These are phyloP conservation scores for Fomitiporia mediterranea DNA, from an alignment of 1,284 basidiomycete species.

Conservation along the genomic window DNA sequence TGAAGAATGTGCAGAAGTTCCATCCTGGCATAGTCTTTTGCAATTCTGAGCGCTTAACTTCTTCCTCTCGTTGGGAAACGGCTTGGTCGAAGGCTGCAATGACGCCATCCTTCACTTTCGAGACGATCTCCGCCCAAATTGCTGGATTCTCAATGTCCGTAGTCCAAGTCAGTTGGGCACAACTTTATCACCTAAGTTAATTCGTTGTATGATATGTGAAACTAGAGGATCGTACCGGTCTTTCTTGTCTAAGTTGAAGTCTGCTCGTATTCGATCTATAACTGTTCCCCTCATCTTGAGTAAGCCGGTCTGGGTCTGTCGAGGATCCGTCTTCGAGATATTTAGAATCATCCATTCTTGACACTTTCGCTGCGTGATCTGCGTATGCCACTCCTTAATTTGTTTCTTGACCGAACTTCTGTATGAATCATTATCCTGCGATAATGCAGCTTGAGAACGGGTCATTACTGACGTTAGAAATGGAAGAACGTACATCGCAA, in stretches of 20 bases:
- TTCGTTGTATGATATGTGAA: conserved; percentile 21
- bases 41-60: conserved; percentile 80
- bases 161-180: conserved; percentile 74
- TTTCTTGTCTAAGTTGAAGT: conserved; percentile 87
- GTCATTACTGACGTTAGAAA: not conserved
- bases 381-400: conserved; percentile 86
- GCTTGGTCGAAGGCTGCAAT: conserved; percentile 78
- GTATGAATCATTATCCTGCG: conserved; percentile 83
- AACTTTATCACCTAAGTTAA: conserved; percentile 43
- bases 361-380: conserved; percentile 64
- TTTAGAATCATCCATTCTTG: conserved; percentile 91
- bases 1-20: conserved; percentile 97
- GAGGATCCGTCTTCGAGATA: conserved; percentile 67
- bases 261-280: conserved; percentile 86
- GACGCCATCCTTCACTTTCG: conserved; percentile 87
- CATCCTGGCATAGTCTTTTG: conserved; percentile 88
- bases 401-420: conserved; percentile 74
- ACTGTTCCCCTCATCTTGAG: conserved; percentile 82
- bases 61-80: conserved; percentile 78
- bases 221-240: conserved; percentile 64
- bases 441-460: not conserved
- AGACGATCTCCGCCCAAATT: conserved; percentile 85
- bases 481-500: conserved; percentile 66
- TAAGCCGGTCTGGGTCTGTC: conserved; percentile 56
- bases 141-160: conserved; percentile 68